These are phyloP conservation scores for Tylopilus balloui DNA, from an alignment of 768 basidiomycete genomes.

Conservation along the genomic window DNA sequence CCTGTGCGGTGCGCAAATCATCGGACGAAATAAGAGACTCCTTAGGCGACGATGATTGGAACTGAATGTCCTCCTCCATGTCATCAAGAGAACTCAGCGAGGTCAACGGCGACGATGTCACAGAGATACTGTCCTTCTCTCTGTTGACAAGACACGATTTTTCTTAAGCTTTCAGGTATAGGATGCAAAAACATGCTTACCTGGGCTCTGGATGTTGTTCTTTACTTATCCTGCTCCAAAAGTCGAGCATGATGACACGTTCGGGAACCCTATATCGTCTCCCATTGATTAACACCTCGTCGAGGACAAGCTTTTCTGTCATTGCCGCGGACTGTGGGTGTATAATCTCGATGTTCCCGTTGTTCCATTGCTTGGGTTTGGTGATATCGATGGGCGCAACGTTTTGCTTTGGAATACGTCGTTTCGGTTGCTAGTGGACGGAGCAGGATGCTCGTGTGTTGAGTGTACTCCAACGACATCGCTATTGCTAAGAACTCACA, in stretches of 20 bases:
- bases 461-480: not conserved
- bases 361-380: conserved; percentile 73
- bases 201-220: conserved; percentile 38
- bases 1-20: conserved; percentile 59
- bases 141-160: conserved; percentile 4
- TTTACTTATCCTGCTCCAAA: conserved; percentile 79
- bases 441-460: conserved; percentile 3
- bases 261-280: conserved; percentile 93
- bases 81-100: conserved; percentile 72
- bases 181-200: conserved; percentile 32
- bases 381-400: conserved; percentile 67
- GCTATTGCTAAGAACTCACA: conserved; percentile 44
- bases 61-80: conserved; percentile 34
- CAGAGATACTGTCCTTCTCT: conserved; percentile 38
- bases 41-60: conserved; percentile 21
- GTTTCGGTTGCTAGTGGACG: conserved; percentile 61
- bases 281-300: conserved; percentile 84
- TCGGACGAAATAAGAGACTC: conserved; percentile 36
- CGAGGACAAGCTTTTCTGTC: conserved; percentile 52
- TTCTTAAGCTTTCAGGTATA: not conserved
- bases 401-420: conserved; percentile 71
- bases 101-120: conserved; percentile 67
- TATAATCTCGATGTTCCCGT: conserved; percentile 87
- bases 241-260: conserved; percentile 85
- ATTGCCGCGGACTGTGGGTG: conserved; percentile 54